Base-by-base conservation (phyloP, 179 eudicot genomes). In the Sideroxylon spinosum region DNA sequence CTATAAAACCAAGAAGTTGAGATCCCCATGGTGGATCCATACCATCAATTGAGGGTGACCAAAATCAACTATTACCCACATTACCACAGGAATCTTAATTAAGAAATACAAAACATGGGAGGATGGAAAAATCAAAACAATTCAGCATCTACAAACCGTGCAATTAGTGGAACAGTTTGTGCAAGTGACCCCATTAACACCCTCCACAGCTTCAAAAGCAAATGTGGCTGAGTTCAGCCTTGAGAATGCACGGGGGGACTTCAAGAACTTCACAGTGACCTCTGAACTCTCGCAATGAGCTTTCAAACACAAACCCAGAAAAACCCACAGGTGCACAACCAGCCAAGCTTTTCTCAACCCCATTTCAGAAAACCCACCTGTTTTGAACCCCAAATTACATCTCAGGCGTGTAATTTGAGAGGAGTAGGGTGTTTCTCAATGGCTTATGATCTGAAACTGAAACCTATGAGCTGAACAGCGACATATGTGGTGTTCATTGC, bases 231-330 rank as follows among this genome's bases (percentile, higher is more conserved):
- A 87, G 65, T 89, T 84, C 4, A 68, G 68, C 74, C 79, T 87
- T 66, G 97, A 87, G 71, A 91, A 77, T 46, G 81, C 73, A 81
- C 68, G 79, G 62, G 98, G 98, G 65, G 86, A 79, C 81, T 85
- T 78, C 81, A 89, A 84, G 80, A 94, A 85, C 83, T 84, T 85
- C 76, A 94, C 83, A 80, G 85, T 75, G 56, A 87, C 82, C 73
- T 86, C 87, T 70, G 89, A 82, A 79, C 70, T 88, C 76, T 82
- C 84, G 84, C 88, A 80, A 4, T 53, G 75, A 80, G 75, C 89
- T 73, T 22, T 50, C 53, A 84, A 77, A 63, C 86, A 80, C 71
- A 90, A 73, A 79, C 70, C 80, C 82, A 82, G 80, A 71, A 92
- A 78, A 50, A 86, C 79, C 88, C 90, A 92, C 55, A 78, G 85